Evolutionary conservation across 805 yeast genomes (phyloP).

Genomic region (Geotrichum ghanense): DNA sequence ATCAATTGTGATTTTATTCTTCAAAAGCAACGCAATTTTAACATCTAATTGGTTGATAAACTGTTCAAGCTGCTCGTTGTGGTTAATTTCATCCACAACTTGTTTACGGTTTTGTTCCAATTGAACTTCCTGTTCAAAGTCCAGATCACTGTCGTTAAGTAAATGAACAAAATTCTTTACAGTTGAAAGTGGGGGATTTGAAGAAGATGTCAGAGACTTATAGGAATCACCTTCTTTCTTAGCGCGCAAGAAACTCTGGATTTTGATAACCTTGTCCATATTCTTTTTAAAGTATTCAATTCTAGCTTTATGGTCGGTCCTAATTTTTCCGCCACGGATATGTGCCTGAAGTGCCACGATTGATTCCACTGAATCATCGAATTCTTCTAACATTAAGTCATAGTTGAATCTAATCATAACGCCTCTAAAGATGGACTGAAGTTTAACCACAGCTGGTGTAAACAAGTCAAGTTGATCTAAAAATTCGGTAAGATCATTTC

Average conservation of each 20-base stretch:
- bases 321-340: slow-evolving; percentile 23
- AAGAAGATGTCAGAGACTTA: slow-evolving; percentile 51
- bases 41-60: slow-evolving; percentile 67
- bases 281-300: slow-evolving; percentile 43
- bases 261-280: slow-evolving; percentile 46
- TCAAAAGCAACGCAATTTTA: slow-evolving; percentile 66
- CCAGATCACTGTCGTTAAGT: slow-evolving; percentile 59
- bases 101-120: slow-evolving; percentile 56
- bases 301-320: slow-evolving; percentile 18
- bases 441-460: slow-evolving; percentile 17
- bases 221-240: slow-evolving; percentile 62
- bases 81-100: slow-evolving; percentile 57
- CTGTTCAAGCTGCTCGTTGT: slow-evolving; percentile 60
- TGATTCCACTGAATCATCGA: slow-evolving; percentile 23
- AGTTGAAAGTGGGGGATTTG: slow-evolving; percentile 68
- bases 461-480: slow-evolving; percentile 14
- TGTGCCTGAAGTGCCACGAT: slow-evolving; percentile 25
- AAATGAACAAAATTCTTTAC: slow-evolving; percentile 68
- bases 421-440: slow-evolving; percentile 30
- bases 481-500: slow-evolving; percentile 13
- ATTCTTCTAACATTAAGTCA: slow-evolving; percentile 22
- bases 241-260: slow-evolving; percentile 68
- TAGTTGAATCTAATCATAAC: slow-evolving; percentile 24
- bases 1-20: slow-evolving; percentile 67
- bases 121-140: slow-evolving; percentile 62